Evolutionary conservation across 345 rosid species (phyloP), one percentile per base, ranked within the genome.

Genomic region (Pugionium cornutum): DNA sequence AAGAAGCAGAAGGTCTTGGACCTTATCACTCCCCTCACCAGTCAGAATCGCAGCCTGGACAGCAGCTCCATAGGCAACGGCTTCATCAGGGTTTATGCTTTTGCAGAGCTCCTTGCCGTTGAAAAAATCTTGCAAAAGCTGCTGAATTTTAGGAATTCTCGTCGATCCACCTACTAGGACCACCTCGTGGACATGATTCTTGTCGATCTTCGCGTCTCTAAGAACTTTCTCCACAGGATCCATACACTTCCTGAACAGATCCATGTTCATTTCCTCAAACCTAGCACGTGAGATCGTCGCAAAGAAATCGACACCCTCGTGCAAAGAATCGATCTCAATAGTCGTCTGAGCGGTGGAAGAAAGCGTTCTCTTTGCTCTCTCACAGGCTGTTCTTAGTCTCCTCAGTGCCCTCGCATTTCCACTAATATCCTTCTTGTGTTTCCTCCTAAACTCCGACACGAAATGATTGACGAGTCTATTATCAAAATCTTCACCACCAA

Each of bases 401-500:
- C 91, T 74, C 11, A 86, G 76, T 3, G 91, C 91, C 31, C 86
- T 83, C 1, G 91, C 84, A 31, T 80, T 83, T 1, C 91, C 91
- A 30, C 67, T 47, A 1, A 86, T 86, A 53, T 83, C 91, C 72
- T 83, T 85, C 83, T 83, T 86, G 47, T 84, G 72, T 72, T 84
- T 86, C 58, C 92, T 73, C 76, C 66, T 82, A 26, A 86, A 86
- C 71, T 86, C 87, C 58, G 86, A 83, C 6, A 79, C 92, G 66
- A 86, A 86, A 65, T 84, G 92, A 52, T 82, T 84, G 52, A 86
- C 89, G 57, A 86, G 70, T 8, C 94, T 83, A 58, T 85, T 85
- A 3, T 87, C 94, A 31, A 84, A 87, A 53, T 87, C 94, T 35
- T 87, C 91, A 52, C 91, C 91, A 0, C 91, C 89, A 3, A 86